phyloP scores from a whole-genome alignment of 2,329 filamentous ascomycete genomes.

The Dothistroma pini region DNA sequence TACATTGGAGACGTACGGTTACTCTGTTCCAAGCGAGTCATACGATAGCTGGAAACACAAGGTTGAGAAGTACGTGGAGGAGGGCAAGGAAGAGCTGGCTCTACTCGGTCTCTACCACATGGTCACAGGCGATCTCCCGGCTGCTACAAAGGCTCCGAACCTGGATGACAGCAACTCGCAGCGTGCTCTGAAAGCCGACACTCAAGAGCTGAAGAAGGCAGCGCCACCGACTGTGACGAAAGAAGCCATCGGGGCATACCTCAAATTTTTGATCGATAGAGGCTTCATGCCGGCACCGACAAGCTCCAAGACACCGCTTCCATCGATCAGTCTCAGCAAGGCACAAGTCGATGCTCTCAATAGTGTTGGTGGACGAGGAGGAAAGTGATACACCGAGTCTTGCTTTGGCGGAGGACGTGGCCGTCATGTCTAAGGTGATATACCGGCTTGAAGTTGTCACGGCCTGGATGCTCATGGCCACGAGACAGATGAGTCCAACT shows the following conservation, averaged over 20 bases:
- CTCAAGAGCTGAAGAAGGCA: constrained; percentile 29
- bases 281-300: constrained; percentile 57
- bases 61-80: constrained; percentile 65
- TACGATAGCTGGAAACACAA: constrained; percentile 67
- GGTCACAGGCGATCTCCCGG: constrained; percentile 65
- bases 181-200: constrained; percentile 60
- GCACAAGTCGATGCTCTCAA: constrained; percentile 49
- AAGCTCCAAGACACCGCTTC: constrained; percentile 36
- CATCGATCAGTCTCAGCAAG: constrained; percentile 43
- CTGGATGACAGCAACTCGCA: constrained; percentile 70
- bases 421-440: background rate
- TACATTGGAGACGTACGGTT: constrained; percentile 68
- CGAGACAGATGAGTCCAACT: no score
- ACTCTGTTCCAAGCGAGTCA: constrained; percentile 60
- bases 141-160: constrained; percentile 66
- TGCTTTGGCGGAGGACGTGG: no score
- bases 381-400: constrained; percentile 6
- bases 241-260: constrained; percentile 60
- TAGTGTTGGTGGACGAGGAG: constrained; percentile 53
- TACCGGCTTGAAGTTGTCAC: no score
- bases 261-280: constrained; percentile 59
- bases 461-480: no score
- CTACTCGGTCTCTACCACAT: constrained; percentile 74
- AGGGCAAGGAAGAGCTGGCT: constrained; percentile 64
- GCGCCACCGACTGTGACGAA: constrained; percentile 55